Base-by-base conservation (phyloP, 495 filamentous ascomycete species). In the Tuber borchii region DNA sequence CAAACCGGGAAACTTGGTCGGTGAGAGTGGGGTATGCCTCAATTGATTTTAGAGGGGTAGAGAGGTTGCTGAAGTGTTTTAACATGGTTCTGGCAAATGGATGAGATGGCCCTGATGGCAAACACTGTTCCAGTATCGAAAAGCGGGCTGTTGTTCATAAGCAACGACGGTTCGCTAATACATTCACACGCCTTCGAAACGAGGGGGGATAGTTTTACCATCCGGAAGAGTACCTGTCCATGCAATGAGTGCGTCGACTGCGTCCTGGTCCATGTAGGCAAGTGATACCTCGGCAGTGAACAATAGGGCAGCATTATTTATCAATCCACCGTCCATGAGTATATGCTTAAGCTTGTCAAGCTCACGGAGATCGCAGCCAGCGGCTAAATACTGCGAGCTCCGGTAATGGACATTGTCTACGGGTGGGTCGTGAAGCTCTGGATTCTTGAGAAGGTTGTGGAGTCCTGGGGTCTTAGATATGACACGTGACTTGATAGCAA, bases 81-180 rank as follows among this genome's bases (percentile, higher is more conserved):
- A 96, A 86, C 94, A 97, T 97, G 22, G 93, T 96, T 71, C 87
- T 84, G 19, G 94, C 93, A 86, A 97, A 97, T 0, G 94, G 94
- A 83, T 97, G 91, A 26, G 88, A 84, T 3, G 86, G 84, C 1
- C 93, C 92, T 73, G 91, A 89, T 0, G 94, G 94, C 22, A 97
- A 87, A 75, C 91, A 91, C 82, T 97, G 93, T 82, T 97, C 94
- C 19, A 97, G 85, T n/a, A 97, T 86, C 80, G 93, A 94, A 83
- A 97, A 97, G n/a, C 76, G 77, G 77, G 82, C 77, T 83, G 76
- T 75, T 26, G 69, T 42, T 34, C n/a, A 77, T 84, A 70, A 86
- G 82, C 75, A 56, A 71, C 69, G 46, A 73, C 74, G 14, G 39
- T 42, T 56, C 51, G 26, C n/a, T 43, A n/a, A 71, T 40, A 51